Evolutionary conservation across 1,284 basidiomycete genomes (phyloP), one percentile per base, ranked within the genome.

Genomic region (Tilletia indica): DNA sequence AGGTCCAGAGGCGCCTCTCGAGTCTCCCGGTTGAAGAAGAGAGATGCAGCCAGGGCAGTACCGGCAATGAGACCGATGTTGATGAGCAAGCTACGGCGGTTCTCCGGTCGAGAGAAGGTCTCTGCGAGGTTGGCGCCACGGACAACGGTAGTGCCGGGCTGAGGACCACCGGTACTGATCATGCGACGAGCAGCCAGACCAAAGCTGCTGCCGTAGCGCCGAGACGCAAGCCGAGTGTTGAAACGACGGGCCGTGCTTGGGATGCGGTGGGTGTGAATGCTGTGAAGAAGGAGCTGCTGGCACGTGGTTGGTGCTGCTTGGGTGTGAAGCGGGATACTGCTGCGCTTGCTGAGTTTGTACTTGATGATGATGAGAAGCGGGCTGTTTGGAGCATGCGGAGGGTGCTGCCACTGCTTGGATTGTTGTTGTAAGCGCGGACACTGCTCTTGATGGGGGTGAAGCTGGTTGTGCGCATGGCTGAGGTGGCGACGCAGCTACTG

Each of bases 21-120:
- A 0, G 80, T 83, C 58, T 77, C 76, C 25, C 83, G 78, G 76
- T 84, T 84, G 76, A 84, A 78, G 68, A 84, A 82, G 66, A 81
- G 71, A 19, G 71, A n/a, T 11, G 49, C 66, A 51, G 76, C 82
- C 36, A 83, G 74, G 21, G 81, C 82, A 31, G 80, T 80, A 34
- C 76, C 82, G 19, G 74, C 82, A 36, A 83, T 77, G 73, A 83
- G 73, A 16, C 82, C 82, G n/a, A 81, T 63, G 48, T 75, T 79
- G 58, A 74, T 77, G 25, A 82, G 71, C 36, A 71, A 21, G 19
- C 39, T 64, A 1, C 42, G 45, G 38, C 48, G 67, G 67, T 58
- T 68, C 36, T 42, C 49, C 8, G 49, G 54, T 14, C 42, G 49
- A 31, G 67, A 54, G 48, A 68, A 51, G 34, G 48, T 58, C 67